These are phyloP conservation scores for Polygonum aviculare DNA, from an alignment of 148 eudicot genomes.

Conservation along the genomic window DNA sequence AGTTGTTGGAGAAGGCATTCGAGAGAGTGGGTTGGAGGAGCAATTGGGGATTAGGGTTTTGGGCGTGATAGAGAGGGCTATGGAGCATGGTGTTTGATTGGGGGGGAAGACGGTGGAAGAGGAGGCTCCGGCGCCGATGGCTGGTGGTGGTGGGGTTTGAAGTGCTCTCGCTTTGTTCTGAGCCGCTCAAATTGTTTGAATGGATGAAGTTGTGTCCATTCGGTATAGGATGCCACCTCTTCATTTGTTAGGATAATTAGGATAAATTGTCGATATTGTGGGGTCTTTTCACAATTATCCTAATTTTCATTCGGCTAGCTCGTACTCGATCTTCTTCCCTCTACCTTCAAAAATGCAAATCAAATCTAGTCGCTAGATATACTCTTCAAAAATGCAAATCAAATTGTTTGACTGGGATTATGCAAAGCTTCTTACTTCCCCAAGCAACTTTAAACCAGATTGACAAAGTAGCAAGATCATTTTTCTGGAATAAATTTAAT, in stretches of 20 bases:
- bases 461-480: no score
- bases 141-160: neutral
- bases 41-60: slow-evolving; percentile 5
- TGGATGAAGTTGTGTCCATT: neutral
- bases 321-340: no score
- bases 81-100: neutral
- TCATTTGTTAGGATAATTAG: neutral
- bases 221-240: neutral
- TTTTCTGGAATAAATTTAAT: no score
- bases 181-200: neutral
- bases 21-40: slow-evolving; percentile 1
- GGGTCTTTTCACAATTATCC: slow-evolving; percentile 3
- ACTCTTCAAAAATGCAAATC: no score
- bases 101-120: neutral
- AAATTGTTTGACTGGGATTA: no score
- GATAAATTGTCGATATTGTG: neutral
- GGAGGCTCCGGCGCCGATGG: neutral
- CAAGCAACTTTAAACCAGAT: no score
- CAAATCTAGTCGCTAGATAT: no score
- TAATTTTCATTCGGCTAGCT: neutral
- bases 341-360: no score
- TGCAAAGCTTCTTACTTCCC: no score
- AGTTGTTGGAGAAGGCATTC: slow-evolving; percentile 12
- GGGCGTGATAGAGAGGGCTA: neutral
- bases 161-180: neutral